phyloP scores from a whole-genome alignment of 495 filamentous ascomycete species.

The Cercophora sp. region DNA sequence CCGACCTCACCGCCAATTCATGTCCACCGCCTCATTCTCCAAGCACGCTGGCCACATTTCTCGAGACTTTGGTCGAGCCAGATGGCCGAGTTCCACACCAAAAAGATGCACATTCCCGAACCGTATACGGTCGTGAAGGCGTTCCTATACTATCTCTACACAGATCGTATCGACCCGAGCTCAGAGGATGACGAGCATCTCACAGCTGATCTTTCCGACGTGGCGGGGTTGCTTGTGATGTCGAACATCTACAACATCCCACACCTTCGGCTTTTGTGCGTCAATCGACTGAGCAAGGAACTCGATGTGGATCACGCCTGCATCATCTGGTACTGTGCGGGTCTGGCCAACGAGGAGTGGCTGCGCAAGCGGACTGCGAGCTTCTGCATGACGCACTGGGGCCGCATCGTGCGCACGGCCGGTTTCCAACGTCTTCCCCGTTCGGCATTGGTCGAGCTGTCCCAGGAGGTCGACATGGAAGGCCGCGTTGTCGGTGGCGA shows the following conservation, averaged over 20 bases:
- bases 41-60: conserved; percentile 96
- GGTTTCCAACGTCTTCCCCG: conserved; percentile 79
- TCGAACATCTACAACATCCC: conserved; percentile 96
- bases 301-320: conserved; percentile 92
- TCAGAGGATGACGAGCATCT: conserved; percentile 49
- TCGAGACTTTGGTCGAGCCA: conserved; percentile 81
- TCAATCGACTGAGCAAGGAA: conserved; percentile 81
- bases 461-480: conserved; percentile 86
- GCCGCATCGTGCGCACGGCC: conserved; percentile 81
- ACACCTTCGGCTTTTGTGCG: conserved; percentile 80
- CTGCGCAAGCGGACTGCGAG: conserved; percentile 77
- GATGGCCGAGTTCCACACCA: conserved; percentile 95
- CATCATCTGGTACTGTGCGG: conserved; percentile 91
- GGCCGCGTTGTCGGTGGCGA: conserved; percentile 79
- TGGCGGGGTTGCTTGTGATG: conserved; percentile 96
- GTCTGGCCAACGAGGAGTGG: conserved; percentile 87
- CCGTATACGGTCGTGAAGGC: conserved; percentile 91
- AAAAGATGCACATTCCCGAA: conserved; percentile 96
- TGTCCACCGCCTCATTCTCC: conserved; percentile 87
- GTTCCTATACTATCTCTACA: conserved; percentile 95
- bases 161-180: conserved; percentile 73
- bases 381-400: conserved; percentile 93
- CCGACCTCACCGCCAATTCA: conserved; percentile 82
- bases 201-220: conserved; percentile 67
- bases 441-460: conserved; percentile 78